Evolutionary conservation across 345 rosid species (phyloP).

Genomic region (Citrus australasica): DNA sequence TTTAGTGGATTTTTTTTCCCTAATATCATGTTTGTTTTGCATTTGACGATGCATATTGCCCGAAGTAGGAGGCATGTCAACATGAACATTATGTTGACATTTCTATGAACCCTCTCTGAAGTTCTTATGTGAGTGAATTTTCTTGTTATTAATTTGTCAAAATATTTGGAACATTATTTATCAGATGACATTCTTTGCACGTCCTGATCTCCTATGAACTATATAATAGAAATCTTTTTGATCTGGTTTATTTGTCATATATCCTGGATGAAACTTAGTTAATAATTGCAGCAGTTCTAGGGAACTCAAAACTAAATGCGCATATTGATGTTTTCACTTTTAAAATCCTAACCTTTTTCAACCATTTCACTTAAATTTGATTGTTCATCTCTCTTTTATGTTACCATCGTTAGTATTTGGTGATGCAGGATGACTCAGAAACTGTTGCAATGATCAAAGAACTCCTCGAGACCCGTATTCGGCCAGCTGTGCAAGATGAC

Average conservation of each 20-base stretch:
- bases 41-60: background rate
- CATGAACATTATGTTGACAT: background rate
- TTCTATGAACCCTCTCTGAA: background rate
- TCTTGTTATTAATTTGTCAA: background rate
- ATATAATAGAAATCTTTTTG: background rate
- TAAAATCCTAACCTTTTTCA: background rate
- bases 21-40: background rate
- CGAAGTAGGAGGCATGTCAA: background rate
- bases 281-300: background rate
- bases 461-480: conserved; percentile 88
- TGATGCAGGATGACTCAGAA: conserved; percentile 89
- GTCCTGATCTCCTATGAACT: background rate
- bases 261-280: background rate
- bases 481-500: conserved; percentile 98
- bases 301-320: background rate
- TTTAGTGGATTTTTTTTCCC: background rate
- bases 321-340: background rate
- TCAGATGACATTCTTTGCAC: background rate
- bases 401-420: background rate
- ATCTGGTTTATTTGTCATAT: background rate
- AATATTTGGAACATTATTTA: background rate
- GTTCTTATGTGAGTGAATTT: background rate
- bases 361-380: background rate
- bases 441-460: conserved; percentile 98
- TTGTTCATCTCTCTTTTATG: background rate